Conservation (phyloP, 352 stramenopile genomes). For the Globisporangium spinosum region DNA sequence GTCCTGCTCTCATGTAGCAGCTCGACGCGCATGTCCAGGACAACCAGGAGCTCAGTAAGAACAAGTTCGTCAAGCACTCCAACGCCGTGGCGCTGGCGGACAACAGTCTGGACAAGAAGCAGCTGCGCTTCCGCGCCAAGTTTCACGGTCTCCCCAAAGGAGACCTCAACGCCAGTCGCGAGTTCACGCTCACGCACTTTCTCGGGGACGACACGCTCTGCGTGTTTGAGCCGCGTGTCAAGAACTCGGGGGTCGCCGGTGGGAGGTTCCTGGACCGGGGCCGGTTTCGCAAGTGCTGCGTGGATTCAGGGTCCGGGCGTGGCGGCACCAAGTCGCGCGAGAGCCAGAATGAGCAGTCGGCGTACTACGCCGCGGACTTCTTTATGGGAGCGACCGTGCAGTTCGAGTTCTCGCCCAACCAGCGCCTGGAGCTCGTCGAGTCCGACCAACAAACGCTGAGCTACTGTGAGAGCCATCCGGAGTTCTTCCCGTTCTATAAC, state of each 20-base stretch:
- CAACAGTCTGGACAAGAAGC: constrained; percentile 46
- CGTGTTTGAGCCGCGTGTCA: constrained; percentile 66
- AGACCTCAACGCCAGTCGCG: constrained; percentile 43
- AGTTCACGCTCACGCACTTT: constrained; percentile 81
- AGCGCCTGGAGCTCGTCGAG: constrained; percentile 68
- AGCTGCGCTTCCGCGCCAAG: constrained; percentile 69
- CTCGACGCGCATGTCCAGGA: constrained; percentile 20
- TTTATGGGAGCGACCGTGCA: constrained; percentile 62
- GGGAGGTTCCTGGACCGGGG: constrained; percentile 77
- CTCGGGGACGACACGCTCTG: constrained; percentile 75
- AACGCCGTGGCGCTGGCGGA: constrained; percentile 24
- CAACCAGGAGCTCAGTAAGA: constrained; percentile 15
- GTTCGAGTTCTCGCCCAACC: constrained; percentile 69
- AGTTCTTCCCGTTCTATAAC: constrained; percentile 66
- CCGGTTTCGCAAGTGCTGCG: constrained; percentile 51
- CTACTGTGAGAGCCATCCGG: constrained; percentile 72
- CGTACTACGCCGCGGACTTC: constrained; percentile 58
- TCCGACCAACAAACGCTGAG: constrained; percentile 69
- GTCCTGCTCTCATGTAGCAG: constrained; percentile 16
- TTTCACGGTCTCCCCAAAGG: constrained; percentile 37
- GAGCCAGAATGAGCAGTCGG: constrained; percentile 28
- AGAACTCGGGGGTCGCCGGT: constrained; percentile 62
- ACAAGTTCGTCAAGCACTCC: constrained; percentile 10
- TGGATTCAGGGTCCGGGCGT: constrained; percentile 3
- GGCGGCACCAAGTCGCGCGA: constrained; percentile 29